Evolutionary conservation across 306 rosid genomes (phyloP).

Genomic region (Quercus engelmannii): DNA sequence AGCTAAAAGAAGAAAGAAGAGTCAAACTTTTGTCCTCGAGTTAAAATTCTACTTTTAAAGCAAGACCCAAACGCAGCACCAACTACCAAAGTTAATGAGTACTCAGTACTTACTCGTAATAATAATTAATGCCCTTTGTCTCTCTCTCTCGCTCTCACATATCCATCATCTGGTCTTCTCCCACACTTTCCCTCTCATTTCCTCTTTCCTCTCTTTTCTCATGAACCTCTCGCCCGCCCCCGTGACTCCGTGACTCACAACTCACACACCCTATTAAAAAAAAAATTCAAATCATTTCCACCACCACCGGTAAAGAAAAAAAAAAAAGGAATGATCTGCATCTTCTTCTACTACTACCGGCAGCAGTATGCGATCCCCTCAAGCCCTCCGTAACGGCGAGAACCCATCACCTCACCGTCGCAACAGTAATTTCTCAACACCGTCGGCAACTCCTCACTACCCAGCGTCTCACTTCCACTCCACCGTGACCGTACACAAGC

Average conservation of each 20-base stretch:
- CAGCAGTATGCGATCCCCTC: constrained; percentile 66
- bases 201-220: not conserved
- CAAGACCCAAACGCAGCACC: no score
- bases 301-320: not conserved
- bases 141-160: no score
- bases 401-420: constrained; percentile 41
- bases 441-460: not conserved
- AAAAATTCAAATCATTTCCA: not conserved
- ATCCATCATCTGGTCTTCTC: no score
- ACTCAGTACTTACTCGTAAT: no score
- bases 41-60: no score
- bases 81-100: no score
- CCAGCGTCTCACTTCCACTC: constrained; percentile 67
- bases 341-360: not conserved
- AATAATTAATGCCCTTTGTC: no score
- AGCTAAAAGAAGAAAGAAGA: no score
- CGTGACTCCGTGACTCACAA: constrained; percentile 32
- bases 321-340: not conserved
- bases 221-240: constrained; percentile 33
- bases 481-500: constrained; percentile 82
- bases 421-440: not conserved
- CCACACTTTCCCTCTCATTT: constrained; percentile 24
- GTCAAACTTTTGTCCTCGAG: no score
- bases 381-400: constrained; percentile 53
- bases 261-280: not conserved